These are phyloP conservation scores for Hyphopichia buzzinii DNA, from an alignment of 1,139 yeast genomes.

Conservation along the genomic window DNA sequence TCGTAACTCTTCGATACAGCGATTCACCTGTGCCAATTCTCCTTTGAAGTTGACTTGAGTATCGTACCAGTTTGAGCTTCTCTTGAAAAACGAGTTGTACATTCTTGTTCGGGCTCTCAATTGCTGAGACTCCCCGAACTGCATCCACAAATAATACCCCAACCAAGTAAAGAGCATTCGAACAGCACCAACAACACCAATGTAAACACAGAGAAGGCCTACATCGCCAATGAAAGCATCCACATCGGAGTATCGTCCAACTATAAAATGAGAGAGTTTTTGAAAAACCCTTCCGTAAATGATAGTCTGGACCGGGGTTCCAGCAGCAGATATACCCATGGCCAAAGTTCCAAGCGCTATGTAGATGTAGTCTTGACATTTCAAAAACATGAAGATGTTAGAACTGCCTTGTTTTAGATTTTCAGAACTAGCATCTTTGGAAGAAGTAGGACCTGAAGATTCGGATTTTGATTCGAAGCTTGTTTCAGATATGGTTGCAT, in stretches of 20 bases:
- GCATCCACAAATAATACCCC: slow-evolving; percentile 62
- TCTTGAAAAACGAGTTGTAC: slow-evolving; percentile 33
- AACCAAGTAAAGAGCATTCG: slow-evolving; percentile 53
- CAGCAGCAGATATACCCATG: slow-evolving; percentile 43
- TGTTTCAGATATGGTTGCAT: no score
- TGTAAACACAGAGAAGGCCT: slow-evolving; percentile 48
- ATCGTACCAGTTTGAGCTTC: slow-evolving; percentile 61
- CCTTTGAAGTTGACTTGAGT: slow-evolving; percentile 54
- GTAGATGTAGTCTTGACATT: slow-evolving; percentile 20
- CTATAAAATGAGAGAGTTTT: slow-evolving; percentile 39
- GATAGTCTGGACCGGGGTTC: slow-evolving; percentile 63
- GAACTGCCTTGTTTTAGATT: no score
- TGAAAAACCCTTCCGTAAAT: slow-evolving; percentile 65
- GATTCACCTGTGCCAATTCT: slow-evolving; percentile 58
- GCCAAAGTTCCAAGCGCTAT: slow-evolving; percentile 20
- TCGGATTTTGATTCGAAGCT: no score
- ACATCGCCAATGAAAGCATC: slow-evolving; percentile 42
- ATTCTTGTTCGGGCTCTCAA: slow-evolving; percentile 50
- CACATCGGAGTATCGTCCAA: slow-evolving; percentile 20
- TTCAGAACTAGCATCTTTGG: no score
- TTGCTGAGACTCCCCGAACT: slow-evolving; percentile 72
- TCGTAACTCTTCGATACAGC: slow-evolving; percentile 79
- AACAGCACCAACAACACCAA: slow-evolving; percentile 58
- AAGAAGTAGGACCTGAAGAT: no score
- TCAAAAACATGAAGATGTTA: slow-evolving; percentile 27